Conservation (phyloP, 176 grass and related monocot species). For the Secale cereale region DNA sequence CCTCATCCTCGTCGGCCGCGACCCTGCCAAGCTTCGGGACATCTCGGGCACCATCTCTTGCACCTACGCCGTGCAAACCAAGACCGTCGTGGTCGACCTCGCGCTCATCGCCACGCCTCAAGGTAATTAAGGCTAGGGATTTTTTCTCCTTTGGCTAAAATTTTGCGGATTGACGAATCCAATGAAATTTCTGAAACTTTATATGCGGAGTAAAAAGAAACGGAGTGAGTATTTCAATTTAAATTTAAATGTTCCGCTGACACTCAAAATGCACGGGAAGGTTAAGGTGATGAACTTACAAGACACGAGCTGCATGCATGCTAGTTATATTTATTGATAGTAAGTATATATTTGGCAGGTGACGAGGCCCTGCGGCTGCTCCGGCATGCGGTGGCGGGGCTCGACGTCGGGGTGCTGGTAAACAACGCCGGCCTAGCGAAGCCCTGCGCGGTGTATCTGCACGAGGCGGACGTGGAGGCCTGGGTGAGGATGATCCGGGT, state of each 20-base stretch:
- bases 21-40: neutral
- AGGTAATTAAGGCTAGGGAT: neutral
- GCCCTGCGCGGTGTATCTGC: neutral
- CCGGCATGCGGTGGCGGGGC: neutral
- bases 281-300: too few relatives aligned
- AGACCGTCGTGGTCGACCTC: neutral
- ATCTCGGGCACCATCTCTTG: neutral
- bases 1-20: neutral
- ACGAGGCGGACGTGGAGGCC: neutral
- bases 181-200: too few relatives aligned
- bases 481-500: neutral
- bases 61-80: neutral
- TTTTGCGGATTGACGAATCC: neutral
- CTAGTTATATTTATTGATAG: too few relatives aligned
- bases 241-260: too few relatives aligned
- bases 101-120: neutral
- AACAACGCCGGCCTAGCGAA: neutral
- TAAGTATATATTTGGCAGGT: neutral
- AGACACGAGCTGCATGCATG: too few relatives aligned
- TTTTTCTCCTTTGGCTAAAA: too few relatives aligned
- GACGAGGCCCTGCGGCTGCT: neutral
- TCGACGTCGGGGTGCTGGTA: neutral
- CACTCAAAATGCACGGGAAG: too few relatives aligned
- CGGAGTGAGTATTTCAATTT: too few relatives aligned
- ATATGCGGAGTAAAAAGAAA: too few relatives aligned